Percentiles rank a stretch among this genome's conserved stretches.
Conservation (phyloP, 1,139 yeast species). For the Ogataea hybrid region DNA sequence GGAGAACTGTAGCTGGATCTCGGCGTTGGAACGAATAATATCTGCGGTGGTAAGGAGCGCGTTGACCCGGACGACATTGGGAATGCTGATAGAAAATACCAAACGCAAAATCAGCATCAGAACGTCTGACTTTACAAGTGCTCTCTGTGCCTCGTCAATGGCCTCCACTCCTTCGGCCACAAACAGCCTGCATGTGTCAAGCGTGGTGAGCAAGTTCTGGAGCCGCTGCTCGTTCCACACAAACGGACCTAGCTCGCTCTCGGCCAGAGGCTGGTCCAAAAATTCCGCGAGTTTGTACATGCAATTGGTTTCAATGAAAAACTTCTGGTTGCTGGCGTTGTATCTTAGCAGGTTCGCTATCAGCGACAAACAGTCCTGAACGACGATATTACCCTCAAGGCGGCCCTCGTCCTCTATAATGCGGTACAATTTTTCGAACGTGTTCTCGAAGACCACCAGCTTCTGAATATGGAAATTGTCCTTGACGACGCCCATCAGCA, state of each 20-base stretch:
- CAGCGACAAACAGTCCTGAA: slow-evolving; percentile 83
- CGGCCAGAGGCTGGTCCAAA: slow-evolving; percentile 57
- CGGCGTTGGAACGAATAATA: slow-evolving; percentile 61
- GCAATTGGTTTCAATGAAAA: slow-evolving; percentile 83
- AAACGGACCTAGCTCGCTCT: slow-evolving; percentile 37
- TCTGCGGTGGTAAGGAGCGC: slow-evolving; percentile 79
- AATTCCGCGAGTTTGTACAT: slow-evolving; percentile 61
- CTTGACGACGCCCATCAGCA: slow-evolving; percentile 80
- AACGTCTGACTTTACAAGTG: slow-evolving; percentile 60
- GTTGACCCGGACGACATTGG: slow-evolving; percentile 58
- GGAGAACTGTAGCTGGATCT: slow-evolving; percentile 66
- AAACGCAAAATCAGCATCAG: slow-evolving; percentile 64
- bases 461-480: slow-evolving; percentile 88
- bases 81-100: slow-evolving; percentile 64
- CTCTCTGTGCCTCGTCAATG: slow-evolving; percentile 58
- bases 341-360: slow-evolving; percentile 70
- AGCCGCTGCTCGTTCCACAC: slow-evolving; percentile 75
- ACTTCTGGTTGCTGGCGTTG: slow-evolving; percentile 88
- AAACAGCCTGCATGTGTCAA: slow-evolving; percentile 73
- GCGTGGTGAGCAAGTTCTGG: slow-evolving; percentile 59
- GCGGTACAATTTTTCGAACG: slow-evolving; percentile 76
- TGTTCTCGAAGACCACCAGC: slow-evolving; percentile 90
- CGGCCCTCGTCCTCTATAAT: slow-evolving; percentile 90
- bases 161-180: slow-evolving; percentile 74
- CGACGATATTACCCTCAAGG: slow-evolving; percentile 82